Conservation (phyloP, 1,284 basidiomycete species). For the Leccinum fuscescens region DNA sequence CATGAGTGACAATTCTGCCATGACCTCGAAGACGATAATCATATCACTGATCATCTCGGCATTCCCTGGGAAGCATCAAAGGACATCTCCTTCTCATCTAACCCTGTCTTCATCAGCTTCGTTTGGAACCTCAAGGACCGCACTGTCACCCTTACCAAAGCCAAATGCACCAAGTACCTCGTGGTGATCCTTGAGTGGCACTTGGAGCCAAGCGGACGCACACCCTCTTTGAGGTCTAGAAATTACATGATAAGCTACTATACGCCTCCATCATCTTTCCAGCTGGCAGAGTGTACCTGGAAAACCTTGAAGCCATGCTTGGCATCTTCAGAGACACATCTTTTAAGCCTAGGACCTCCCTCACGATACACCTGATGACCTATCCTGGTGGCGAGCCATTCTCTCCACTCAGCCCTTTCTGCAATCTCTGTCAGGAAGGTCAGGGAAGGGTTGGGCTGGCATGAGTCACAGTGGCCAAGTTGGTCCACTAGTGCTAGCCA, state of each 20-base stretch:
- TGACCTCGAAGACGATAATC: too few species aligned
- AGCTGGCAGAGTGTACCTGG: neutral
- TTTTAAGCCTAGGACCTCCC: neutral
- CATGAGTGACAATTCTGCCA: too few species aligned
- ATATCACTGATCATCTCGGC: too few species aligned
- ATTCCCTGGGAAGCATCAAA: too few species aligned
- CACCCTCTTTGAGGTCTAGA: neutral
- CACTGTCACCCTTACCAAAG: neutral
- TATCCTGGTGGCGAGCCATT: neutral
- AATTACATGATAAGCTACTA: neutral
- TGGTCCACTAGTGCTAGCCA: too few species aligned
- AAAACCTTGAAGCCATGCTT: neutral
- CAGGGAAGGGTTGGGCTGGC: too few species aligned
- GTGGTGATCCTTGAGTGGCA: neutral
- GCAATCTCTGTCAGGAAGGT: too few species aligned
- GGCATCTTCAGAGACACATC: neutral
- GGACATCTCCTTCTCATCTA: too few species aligned
- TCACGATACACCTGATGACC: neutral
- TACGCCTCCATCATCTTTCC: too few species aligned
- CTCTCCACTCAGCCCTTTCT: neutral
- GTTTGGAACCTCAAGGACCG: neutral
- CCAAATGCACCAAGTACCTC: neutral
- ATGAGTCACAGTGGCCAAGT: too few species aligned
- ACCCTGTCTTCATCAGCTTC: too few species aligned
- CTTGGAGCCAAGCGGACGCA: neutral